Percentiles rank a stretch among this genome's conserved stretches.
Evolutionary conservation across 306 rosid genomes (phyloP).

Genomic region (Acacia acuminata): DNA sequence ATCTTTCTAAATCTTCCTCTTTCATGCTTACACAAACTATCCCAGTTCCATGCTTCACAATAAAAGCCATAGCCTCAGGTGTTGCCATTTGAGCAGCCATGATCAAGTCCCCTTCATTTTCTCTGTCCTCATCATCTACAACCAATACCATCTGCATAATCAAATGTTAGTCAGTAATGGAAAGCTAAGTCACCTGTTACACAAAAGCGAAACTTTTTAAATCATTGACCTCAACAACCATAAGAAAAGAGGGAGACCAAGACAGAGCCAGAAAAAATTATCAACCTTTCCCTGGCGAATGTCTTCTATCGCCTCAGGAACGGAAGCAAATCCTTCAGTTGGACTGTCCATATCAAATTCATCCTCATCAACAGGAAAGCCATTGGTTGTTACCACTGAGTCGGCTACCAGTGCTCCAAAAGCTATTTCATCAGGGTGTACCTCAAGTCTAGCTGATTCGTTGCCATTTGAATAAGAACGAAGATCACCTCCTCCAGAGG

Average conservation of each 20-base stretch:
- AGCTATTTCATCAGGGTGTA: constrained; percentile 41
- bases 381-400: constrained; percentile 38
- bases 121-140: constrained; percentile 89
- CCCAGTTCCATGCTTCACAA: constrained; percentile 88
- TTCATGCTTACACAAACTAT: constrained; percentile 85
- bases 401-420: constrained; percentile 49
- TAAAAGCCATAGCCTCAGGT: constrained; percentile 94
- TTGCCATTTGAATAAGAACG: constrained; percentile 42
- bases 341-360: constrained; percentile 72
- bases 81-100: constrained; percentile 86
- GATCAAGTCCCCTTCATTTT: constrained; percentile 88
- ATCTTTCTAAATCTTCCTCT: constrained; percentile 80
- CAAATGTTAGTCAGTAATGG: constrained; percentile 23
- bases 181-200: constrained; percentile 24
- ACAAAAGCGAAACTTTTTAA: constrained; percentile 8
- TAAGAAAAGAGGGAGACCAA: not conserved
- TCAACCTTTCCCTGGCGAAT: constrained; percentile 81
- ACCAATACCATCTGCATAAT: constrained; percentile 72
- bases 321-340: constrained; percentile 74
- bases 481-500: constrained; percentile 57
- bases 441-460: constrained; percentile 37
- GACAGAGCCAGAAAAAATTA: not conserved
- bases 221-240: constrained; percentile 13
- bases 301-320: constrained; percentile 79
- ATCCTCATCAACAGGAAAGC: constrained; percentile 51